These are phyloP conservation scores for Sordariomycetes sp. DNA, from an alignment of 2,329 filamentous ascomycete genomes.

Conservation along the genomic window DNA sequence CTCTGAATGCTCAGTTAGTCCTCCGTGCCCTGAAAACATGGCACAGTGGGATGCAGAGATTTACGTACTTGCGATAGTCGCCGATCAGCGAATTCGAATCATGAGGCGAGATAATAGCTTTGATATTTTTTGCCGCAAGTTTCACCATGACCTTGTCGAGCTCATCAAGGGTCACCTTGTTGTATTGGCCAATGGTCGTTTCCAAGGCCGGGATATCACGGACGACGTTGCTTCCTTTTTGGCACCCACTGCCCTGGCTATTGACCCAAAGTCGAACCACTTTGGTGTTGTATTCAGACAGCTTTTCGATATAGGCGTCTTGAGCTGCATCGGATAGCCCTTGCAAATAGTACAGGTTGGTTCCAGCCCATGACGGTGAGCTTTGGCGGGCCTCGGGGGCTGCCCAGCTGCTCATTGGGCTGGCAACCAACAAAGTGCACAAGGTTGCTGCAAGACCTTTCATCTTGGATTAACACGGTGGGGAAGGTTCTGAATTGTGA, in stretches of 20 bases:
- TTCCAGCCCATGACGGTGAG: slow-evolving; percentile 9
- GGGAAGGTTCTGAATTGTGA: too few species aligned
- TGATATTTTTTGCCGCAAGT: slow-evolving; percentile 4
- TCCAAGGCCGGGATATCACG: slow-evolving; percentile 6
- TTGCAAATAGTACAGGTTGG: slow-evolving; percentile 10
- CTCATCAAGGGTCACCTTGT: slow-evolving; percentile 7
- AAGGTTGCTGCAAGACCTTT: too few species aligned
- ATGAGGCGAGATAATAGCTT: slow-evolving; percentile 5
- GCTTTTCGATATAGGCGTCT: slow-evolving; percentile 8
- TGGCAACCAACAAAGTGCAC: not conserved
- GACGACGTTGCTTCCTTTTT: slow-evolving; percentile 9
- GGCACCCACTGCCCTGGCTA: slow-evolving; percentile 6
- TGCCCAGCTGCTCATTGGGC: too few species aligned
- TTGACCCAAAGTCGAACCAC: slow-evolving; percentile 10
- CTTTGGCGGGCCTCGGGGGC: slow-evolving; percentile 2
- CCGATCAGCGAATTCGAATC: slow-evolving; percentile 5
- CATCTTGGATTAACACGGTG: too few species aligned
- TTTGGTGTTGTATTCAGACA: slow-evolving; percentile 7
- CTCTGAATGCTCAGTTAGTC: not conserved
- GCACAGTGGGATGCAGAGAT: not conserved
- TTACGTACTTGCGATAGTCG: slow-evolving; percentile 5
- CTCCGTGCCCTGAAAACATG: not conserved
- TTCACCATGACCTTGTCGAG: slow-evolving; percentile 6
- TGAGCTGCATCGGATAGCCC: slow-evolving; percentile 9
- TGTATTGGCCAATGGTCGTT: slow-evolving; percentile 10